Percentiles rank a stretch among this genome's conserved stretches.
phyloP scores from a whole-genome alignment of 176 grass and related monocot species.

The Panicum miliaceum region DNA sequence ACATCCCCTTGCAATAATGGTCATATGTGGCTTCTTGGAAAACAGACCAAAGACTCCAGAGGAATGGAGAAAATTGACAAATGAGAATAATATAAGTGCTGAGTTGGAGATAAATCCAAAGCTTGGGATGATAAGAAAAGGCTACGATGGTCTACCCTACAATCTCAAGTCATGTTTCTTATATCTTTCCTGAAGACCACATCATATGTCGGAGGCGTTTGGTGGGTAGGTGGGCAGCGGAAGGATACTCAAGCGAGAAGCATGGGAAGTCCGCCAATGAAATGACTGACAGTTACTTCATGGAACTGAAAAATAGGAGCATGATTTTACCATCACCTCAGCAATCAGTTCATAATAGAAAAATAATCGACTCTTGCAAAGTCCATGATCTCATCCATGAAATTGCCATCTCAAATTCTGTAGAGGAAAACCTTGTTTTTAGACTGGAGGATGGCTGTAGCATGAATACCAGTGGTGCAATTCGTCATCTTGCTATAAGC shows the following conservation, averaged over 20 bases:
- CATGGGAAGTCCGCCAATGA: neutral
- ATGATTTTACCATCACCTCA: neutral
- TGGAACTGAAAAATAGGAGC: neutral
- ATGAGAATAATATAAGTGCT: neutral
- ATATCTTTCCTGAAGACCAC: neutral
- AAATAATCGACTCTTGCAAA: neutral
- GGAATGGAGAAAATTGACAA: neutral
- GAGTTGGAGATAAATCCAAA: neutral
- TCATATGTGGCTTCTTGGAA: neutral
- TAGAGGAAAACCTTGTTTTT: neutral
- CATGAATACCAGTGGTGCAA: neutral
- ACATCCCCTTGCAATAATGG: neutral
- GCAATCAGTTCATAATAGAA: neutral
- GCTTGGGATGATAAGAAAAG: neutral
- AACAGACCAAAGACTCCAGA: neutral
- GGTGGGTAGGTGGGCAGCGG: neutral
- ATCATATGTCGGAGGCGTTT: neutral
- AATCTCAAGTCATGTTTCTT: neutral
- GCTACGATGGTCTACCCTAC: neutral
- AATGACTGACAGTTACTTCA: neutral
- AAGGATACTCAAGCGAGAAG: neutral
- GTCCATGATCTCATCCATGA: neutral
- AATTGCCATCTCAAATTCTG: neutral
- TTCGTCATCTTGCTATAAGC: neutral
- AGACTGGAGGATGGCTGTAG: neutral